These are phyloP conservation scores for Podosphaera leucotricha DNA, from an alignment of 2,329 filamentous ascomycete genomes.

Conservation along the genomic window DNA sequence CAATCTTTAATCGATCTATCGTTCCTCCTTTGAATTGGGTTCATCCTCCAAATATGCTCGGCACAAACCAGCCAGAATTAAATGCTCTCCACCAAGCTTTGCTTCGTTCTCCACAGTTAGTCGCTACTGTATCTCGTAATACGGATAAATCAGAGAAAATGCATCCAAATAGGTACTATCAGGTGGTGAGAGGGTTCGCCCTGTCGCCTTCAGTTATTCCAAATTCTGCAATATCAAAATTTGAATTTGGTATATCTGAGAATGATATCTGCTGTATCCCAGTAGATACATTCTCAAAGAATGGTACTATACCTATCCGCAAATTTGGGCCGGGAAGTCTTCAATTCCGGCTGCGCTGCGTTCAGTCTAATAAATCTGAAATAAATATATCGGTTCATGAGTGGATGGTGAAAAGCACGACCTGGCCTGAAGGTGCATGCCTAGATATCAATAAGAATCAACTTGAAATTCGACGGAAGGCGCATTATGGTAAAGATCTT, in stretches of 20 bases:
- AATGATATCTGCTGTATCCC: slow-evolving; percentile 8
- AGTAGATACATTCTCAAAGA: slow-evolving; percentile 6
- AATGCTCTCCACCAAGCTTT: slow-evolving; percentile 34
- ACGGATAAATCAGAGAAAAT: slow-evolving; percentile 10
- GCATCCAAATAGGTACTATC: slow-evolving; percentile 21
- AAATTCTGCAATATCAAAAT: slow-evolving; percentile 15
- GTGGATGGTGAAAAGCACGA: slow-evolving; percentile 41
- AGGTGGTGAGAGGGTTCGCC: slow-evolving; percentile 29
- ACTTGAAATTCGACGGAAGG: slow-evolving; percentile 36
- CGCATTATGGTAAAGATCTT: slow-evolving; percentile 51
- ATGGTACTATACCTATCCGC: slow-evolving; percentile 14
- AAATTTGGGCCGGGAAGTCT: slow-evolving; percentile 25
- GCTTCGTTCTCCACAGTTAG: slow-evolving; percentile 27
- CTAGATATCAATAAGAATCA: slow-evolving; percentile 40
- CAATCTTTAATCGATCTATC: slow-evolving; percentile 8
- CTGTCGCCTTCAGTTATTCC: slow-evolving; percentile 20
- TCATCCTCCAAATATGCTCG: background rate
- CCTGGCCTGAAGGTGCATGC: slow-evolving; percentile 50
- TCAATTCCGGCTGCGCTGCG: slow-evolving; percentile 47
- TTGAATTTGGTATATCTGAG: slow-evolving; percentile 15
- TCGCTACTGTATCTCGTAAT: slow-evolving; percentile 4
- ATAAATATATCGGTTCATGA: slow-evolving; percentile 17
- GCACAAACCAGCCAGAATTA: slow-evolving; percentile 19
- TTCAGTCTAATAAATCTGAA: slow-evolving; percentile 16
- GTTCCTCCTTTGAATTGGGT: slow-evolving; percentile 17